Evolutionary conservation across 2,329 filamentous ascomycete genomes (phyloP).

Genomic region (Fusarium sp.): DNA sequence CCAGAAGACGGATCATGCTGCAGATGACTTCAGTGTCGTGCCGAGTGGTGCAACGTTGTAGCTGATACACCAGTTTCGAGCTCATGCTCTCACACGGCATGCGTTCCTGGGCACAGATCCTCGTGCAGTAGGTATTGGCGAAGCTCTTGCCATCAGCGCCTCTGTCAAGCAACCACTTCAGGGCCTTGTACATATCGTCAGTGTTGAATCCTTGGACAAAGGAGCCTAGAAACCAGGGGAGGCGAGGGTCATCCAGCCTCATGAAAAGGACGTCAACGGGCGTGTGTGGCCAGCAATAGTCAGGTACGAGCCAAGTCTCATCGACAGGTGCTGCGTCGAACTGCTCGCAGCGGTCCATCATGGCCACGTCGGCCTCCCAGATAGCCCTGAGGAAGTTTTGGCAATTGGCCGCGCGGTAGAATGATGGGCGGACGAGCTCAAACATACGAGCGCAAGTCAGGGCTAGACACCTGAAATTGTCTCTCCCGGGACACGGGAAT

Average conservation of each 20-base stretch:
- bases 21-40: not conserved
- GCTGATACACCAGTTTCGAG: not conserved
- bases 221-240: too few species aligned
- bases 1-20: constrained; percentile 5
- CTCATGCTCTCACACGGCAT: constrained; percentile 1
- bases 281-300: not conserved
- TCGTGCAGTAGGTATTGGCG: not conserved
- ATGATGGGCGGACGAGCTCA: not conserved
- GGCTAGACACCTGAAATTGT: not conserved
- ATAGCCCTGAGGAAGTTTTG: not conserved
- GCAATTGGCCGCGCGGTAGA: not conserved
- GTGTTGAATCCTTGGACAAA: too few species aligned
- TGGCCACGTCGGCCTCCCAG: not conserved
- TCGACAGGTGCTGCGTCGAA: constrained; percentile 2
- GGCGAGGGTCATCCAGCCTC: not conserved
- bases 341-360: constrained; percentile 6
- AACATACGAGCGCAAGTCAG: constrained; percentile 6
- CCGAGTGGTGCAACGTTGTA: not conserved
- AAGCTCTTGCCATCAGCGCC: not conserved
- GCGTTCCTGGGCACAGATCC: too few species aligned
- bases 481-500: too few species aligned
- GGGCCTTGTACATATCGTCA: not conserved
- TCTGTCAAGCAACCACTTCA: constrained; percentile 22
- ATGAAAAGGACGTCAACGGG: constrained; percentile 3
- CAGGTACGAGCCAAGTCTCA: not conserved